Evolutionary conservation across 2,329 filamentous ascomycete species (phyloP), one percentile per base, ranked within the genome.

Genomic region (Diplodia seriata): DNA sequence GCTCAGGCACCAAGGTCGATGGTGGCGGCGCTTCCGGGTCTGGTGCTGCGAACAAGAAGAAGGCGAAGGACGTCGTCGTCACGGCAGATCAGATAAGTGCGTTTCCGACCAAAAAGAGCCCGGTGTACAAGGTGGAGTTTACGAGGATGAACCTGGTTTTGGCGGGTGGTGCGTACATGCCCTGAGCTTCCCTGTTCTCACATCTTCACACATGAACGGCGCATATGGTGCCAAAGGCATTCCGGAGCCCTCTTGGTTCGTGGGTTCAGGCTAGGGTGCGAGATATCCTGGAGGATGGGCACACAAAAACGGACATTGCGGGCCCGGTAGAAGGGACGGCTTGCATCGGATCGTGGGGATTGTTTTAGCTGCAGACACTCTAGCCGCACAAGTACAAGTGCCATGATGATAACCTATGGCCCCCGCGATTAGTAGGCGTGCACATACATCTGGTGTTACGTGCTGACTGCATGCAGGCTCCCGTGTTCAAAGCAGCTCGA

Each of bases 21-120:
- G 82, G 82, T 23, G 78, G 78, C 5, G 76, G 73, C 20, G 76
- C 33, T 33, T 75, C 81, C 29, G 77, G 77, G 62, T 69, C 70
- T 7, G 69, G 71, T 8, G 69, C 63, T 4, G 72, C 72, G 14
- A 53, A 73, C 76, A 70, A 79, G 38, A 81, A 79, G 85, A 97
- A 96, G 82, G 92, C 92, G 78, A 97, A 97, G 79, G 94, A 97
- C 74, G 92, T 93, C 4, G 92, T 92, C 74, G 91, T 97, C 54
- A 94, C 91, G 0, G 90, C 93, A 0, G 95, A 99, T 76, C 95
- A 98, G 80, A 96, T 99, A 80, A 93, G 89, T 71, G 94, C 92
- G 0, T 98, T 97, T 76, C 90, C 93, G 0, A 98, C 95, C 4
- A 99, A 99, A 86, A 97, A 97, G 81, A 94, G 91, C 18, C 94